phyloP scores from a whole-genome alignment of 176 grass and related monocot species.

The Metroxylon sagu region DNA sequence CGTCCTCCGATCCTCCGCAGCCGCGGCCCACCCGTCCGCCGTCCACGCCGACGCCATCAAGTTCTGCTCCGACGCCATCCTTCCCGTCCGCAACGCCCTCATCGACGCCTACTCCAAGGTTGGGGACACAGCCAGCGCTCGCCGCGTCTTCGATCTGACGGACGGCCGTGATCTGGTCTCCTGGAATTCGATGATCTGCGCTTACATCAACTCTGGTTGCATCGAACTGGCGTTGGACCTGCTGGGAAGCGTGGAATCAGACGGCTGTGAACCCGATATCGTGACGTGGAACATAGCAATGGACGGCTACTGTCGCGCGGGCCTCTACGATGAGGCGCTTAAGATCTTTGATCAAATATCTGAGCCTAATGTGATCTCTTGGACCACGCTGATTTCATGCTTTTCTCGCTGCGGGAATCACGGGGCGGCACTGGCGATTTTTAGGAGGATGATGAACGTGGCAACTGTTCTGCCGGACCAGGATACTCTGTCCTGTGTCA shows the following conservation, averaged over 20 bases:
- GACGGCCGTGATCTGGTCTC: slow-evolving; percentile 32
- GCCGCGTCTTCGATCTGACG: slow-evolving; percentile 39
- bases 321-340: slow-evolving; percentile 31
- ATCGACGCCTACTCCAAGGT: slow-evolving; percentile 44
- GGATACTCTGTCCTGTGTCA: slow-evolving; percentile 45
- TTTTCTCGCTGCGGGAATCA: slow-evolving; percentile 25
- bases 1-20: neutral
- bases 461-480: slow-evolving; percentile 32
- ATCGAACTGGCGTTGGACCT: slow-evolving; percentile 3
- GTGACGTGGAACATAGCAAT: slow-evolving; percentile 46
- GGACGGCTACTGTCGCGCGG: slow-evolving; percentile 44
- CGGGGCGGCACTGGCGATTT: slow-evolving; percentile 20
- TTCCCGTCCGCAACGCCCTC: slow-evolving; percentile 58
- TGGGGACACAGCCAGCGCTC: slow-evolving; percentile 16
- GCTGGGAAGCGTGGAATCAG: slow-evolving; percentile 7
- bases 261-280: slow-evolving; percentile 24
- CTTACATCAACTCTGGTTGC: slow-evolving; percentile 1
- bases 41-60: slow-evolving; percentile 56
- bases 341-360: slow-evolving; percentile 19
- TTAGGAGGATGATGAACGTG: slow-evolving; percentile 26
- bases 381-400: slow-evolving; percentile 35
- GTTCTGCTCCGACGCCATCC: slow-evolving; percentile 32
- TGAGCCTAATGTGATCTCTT: slow-evolving; percentile 26
- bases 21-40: neutral
- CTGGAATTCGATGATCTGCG: slow-evolving; percentile 41